Conservation (phyloP, 2,329 filamentous ascomycete species). For the Fusarium stilboides region DNA sequence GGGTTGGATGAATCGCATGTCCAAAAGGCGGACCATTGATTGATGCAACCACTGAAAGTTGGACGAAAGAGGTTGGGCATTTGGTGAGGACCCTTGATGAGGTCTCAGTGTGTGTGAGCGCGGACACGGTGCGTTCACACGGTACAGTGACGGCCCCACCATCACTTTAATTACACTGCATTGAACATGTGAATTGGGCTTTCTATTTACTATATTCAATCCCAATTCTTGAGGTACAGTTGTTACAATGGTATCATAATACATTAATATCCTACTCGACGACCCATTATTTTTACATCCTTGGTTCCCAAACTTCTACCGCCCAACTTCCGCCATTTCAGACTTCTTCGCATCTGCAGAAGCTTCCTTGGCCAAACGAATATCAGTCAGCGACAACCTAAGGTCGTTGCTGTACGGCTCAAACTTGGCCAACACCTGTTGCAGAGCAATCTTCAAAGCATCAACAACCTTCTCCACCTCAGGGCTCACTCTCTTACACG, state of each 20-base stretch:
- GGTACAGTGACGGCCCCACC: constrained; percentile 6
- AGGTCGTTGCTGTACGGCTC: constrained; percentile 81
- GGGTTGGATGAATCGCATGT: constrained; percentile 46
- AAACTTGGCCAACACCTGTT: constrained; percentile 78
- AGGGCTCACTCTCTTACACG: constrained; percentile 66
- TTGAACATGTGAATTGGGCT: not conserved
- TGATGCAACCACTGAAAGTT: constrained; percentile 29
- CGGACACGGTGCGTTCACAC: constrained; percentile 19
- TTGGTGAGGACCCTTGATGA: constrained; percentile 24
- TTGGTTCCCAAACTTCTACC: constrained; percentile 21
- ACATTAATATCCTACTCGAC: constrained; percentile 45
- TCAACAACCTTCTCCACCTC: constrained; percentile 81
- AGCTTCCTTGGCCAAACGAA: constrained; percentile 81
- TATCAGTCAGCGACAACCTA: constrained; percentile 77
- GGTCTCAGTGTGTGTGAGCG: not conserved
- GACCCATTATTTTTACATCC: constrained; percentile 8
- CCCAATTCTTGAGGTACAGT: constrained; percentile 17
- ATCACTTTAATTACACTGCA: constrained; percentile 27
- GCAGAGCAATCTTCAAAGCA: constrained; percentile 75
- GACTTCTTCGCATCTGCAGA: constrained; percentile 55
- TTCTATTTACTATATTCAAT: constrained; percentile 2
- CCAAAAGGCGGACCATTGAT: constrained; percentile 37
- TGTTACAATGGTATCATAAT: constrained; percentile 51
- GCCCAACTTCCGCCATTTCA: constrained; percentile 52
- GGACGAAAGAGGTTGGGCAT: constrained; percentile 38